phyloP scores from a whole-genome alignment of 73 alveolate genomes.

The Breviolum minutum region DNA sequence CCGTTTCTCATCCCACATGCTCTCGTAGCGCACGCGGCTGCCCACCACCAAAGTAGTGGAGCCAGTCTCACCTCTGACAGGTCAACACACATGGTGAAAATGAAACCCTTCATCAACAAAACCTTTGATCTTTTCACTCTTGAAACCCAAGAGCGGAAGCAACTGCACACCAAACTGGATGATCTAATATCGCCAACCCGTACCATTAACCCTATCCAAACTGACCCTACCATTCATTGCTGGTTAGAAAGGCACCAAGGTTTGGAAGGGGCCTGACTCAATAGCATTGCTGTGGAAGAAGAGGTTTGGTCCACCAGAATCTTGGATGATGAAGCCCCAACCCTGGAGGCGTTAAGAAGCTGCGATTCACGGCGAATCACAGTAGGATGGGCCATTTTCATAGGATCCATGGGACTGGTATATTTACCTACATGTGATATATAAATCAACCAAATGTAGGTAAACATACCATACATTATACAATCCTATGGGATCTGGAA shows the following conservation, averaged over 20 bases:
- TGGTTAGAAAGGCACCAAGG: too few species aligned
- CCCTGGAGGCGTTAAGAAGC: conserved; percentile 20
- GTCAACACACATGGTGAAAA: background rate
- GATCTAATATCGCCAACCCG: background rate
- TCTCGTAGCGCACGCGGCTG: conserved; percentile 60
- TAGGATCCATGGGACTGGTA: too few species aligned
- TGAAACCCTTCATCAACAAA: background rate
- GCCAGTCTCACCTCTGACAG: background rate
- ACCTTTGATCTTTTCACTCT: too few species aligned
- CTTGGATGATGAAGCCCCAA: conserved; percentile 70
- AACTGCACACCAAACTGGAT: background rate
- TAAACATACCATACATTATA: too few species aligned
- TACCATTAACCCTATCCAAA: too few species aligned
- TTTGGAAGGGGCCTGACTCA: conserved; percentile 4
- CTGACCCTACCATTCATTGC: too few species aligned
- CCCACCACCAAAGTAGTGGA: background rate
- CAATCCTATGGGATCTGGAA: background rate
- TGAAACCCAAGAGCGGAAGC: too few species aligned
- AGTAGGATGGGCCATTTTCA: too few species aligned
- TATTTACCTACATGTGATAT: too few species aligned
- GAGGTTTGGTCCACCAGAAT: conserved; percentile 66
- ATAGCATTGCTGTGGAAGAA: conserved; percentile 79
- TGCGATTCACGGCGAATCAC: background rate
- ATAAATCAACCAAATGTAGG: too few species aligned
- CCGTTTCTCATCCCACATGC: conserved; percentile 36